Percentiles rank a stretch among this genome's conserved stretches.
These are phyloP conservation scores for Boletus coccyginus DNA, from an alignment of 768 basidiomycete species.

Conservation along the genomic window DNA sequence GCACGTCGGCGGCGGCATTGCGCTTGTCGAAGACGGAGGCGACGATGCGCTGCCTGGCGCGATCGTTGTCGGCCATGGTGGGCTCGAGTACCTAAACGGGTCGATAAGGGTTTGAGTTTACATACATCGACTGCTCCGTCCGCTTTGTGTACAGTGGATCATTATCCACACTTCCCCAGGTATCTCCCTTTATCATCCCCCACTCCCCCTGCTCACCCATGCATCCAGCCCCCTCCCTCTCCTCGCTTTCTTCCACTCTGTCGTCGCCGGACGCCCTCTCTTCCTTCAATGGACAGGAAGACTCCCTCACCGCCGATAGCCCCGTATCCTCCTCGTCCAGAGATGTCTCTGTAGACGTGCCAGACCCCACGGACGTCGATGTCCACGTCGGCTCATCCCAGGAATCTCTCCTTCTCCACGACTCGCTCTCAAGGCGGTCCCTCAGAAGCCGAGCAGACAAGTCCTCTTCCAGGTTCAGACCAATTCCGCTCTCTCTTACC, in stretches of 20 bases:
- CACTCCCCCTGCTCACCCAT: slow-evolving; percentile 1
- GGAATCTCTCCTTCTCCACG: slow-evolving; percentile 26
- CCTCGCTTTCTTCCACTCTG: slow-evolving; percentile 28
- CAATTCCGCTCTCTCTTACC: slow-evolving; percentile 20
- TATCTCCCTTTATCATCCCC: slow-evolving; percentile 9
- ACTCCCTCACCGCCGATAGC: slow-evolving; percentile 27
- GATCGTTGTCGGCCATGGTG: slow-evolving; percentile 42
- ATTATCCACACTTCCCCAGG: neutral
- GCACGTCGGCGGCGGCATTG: slow-evolving; percentile 58
- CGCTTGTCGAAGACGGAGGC: slow-evolving; percentile 78
- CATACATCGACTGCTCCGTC: neutral
- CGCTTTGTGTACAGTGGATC: slow-evolving; percentile 1
- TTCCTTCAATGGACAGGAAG: slow-evolving; percentile 32
- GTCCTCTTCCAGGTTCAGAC: slow-evolving; percentile 25
- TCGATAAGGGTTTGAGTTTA: neutral
- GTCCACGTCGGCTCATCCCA: slow-evolving; percentile 21
- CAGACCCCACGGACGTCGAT: slow-evolving; percentile 28
- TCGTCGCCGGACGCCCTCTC: slow-evolving; percentile 32
- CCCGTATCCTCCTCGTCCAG: slow-evolving; percentile 33
- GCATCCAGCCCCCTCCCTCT: slow-evolving; percentile 19
- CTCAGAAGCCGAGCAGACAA: slow-evolving; percentile 29
- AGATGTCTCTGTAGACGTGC: slow-evolving; percentile 30
- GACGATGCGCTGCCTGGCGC: slow-evolving; percentile 70
- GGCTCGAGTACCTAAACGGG: slow-evolving; percentile 10
- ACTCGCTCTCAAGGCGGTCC: slow-evolving; percentile 23